These are phyloP conservation scores for Vicia faba DNA, from an alignment of 306 rosid genomes.

Conservation along the genomic window DNA sequence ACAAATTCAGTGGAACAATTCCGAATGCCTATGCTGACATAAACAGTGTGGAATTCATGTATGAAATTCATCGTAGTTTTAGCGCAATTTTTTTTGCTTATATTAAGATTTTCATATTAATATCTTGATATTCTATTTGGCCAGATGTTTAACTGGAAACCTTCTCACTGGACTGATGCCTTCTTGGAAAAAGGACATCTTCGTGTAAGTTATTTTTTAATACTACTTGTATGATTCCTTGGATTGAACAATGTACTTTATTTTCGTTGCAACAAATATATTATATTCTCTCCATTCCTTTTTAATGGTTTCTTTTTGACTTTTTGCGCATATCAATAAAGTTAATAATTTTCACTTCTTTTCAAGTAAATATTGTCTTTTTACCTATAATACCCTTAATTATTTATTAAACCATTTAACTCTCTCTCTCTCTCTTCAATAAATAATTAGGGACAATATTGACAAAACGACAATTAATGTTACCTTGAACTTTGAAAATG, in stretches of 20 bases:
- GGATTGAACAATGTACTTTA: neutral
- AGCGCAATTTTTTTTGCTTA: neutral
- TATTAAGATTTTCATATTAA: neutral
- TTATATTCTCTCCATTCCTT: neutral
- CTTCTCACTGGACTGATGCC: conserved; percentile 60
- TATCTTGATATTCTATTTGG: conserved; percentile 3
- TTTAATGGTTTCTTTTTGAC: neutral
- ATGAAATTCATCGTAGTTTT: conserved; percentile 32
- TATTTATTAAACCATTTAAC: too few relatives aligned
- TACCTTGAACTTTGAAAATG: neutral
- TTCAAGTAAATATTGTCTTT: too few relatives aligned
- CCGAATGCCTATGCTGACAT: conserved; percentile 45
- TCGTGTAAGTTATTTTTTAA: conserved; percentile 49
- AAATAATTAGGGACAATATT: too few relatives aligned
- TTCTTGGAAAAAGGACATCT: conserved; percentile 35
- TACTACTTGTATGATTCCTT: conserved; percentile 17
- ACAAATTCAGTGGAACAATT: conserved; percentile 62
- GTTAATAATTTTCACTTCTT: neutral
- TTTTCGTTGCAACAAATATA: neutral
- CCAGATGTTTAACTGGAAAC: conserved; percentile 78
- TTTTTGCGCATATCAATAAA: neutral
- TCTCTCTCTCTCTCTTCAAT: too few relatives aligned
- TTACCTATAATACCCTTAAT: too few relatives aligned
- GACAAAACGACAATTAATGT: too few relatives aligned
- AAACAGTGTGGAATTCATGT: conserved; percentile 43